A percentile compares a stretch with the other conserved stretches of the same genome.
Conservation (phyloP, 2,329 filamentous ascomycete species). For the Sarocladiaceae sp. region DNA sequence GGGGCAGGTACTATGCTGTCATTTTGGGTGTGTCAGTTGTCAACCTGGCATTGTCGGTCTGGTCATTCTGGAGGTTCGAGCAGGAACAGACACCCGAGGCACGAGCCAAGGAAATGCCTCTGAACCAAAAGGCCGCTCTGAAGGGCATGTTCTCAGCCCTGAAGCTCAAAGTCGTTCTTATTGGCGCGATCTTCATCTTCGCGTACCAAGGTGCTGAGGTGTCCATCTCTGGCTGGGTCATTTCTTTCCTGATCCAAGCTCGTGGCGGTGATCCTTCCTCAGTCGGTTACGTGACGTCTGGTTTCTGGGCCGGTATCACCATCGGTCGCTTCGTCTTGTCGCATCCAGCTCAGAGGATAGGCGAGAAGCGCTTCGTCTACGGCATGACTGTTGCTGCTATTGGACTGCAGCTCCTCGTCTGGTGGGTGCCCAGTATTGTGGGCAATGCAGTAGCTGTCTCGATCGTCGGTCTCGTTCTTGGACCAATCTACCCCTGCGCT, state of each 20-base stretch:
- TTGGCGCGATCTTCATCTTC: conserved; percentile 80
- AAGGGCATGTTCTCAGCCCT: conserved; percentile 43
- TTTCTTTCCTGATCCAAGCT: conserved; percentile 74
- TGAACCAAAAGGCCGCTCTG: conserved; percentile 22
- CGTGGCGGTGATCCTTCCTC: conserved; percentile 64
- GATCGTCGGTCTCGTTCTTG: conserved; percentile 70
- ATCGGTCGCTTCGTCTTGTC: conserved; percentile 70
- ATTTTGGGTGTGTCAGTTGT: conserved; percentile 53
- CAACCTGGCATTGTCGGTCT: conserved; percentile 56
- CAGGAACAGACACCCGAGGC: conserved; percentile 43
- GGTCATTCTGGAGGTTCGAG: conserved; percentile 69
- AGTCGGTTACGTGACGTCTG: conserved; percentile 76
- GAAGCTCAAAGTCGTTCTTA: conserved; percentile 56
- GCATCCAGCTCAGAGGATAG: conserved; percentile 60
- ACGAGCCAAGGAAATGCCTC: conserved; percentile 24
- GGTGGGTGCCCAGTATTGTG: conserved; percentile 72
- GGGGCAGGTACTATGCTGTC: conserved; percentile 72
- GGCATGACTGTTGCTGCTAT: conserved; percentile 56
- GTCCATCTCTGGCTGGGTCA: conserved; percentile 80
- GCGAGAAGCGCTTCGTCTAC: conserved; percentile 68
- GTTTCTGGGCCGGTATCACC: conserved; percentile 71
- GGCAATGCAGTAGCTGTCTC: conserved; percentile 63
- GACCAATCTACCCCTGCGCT: conserved; percentile 75
- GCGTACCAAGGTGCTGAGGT: conserved; percentile 84
- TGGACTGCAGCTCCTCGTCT: conserved; percentile 70